Evolutionary conservation across 139 green algal species (phyloP).

Genomic region (Closterium sp.): DNA sequence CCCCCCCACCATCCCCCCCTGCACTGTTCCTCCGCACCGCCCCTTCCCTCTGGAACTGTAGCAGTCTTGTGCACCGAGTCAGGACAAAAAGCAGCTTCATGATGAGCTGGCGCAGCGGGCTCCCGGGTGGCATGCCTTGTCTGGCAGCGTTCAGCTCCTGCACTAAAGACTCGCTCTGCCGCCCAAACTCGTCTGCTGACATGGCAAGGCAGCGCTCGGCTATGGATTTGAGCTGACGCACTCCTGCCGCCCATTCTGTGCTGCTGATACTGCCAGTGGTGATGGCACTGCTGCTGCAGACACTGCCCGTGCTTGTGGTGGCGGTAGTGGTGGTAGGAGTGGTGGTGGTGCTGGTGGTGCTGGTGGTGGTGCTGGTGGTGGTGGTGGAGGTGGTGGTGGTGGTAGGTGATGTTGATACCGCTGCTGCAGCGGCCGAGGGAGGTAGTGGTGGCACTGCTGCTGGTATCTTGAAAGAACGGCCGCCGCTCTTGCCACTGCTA

Average conservation of each 20-base stretch:
- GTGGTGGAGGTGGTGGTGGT: background rate
- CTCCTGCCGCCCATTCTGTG: background rate
- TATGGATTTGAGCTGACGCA: background rate
- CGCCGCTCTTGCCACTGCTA: background rate
- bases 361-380: too few species aligned
- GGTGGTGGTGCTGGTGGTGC: too few species aligned
- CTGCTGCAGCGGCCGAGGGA: background rate
- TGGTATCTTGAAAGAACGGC: background rate
- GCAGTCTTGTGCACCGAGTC: constrained; percentile 16
- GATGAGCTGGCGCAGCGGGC: background rate
- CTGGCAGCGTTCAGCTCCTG: background rate
- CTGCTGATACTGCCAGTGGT: background rate
- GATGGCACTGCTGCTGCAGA: background rate
- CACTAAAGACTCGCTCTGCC: constrained; percentile 6
- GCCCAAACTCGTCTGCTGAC: background rate
- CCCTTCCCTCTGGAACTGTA: constrained; percentile 21
- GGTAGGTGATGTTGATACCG: too few species aligned
- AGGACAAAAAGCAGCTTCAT: constrained; percentile 22
- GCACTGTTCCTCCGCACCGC: too few species aligned
- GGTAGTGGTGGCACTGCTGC: background rate
- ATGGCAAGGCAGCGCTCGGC: constrained; percentile 1
- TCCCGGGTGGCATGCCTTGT: background rate
- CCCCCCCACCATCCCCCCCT: background rate
- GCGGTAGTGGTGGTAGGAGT: background rate
- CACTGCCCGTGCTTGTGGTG: background rate